phyloP scores from a whole-genome alignment of 2,329 filamentous ascomycete species.

The Myriosclerotinia duriaeana region DNA sequence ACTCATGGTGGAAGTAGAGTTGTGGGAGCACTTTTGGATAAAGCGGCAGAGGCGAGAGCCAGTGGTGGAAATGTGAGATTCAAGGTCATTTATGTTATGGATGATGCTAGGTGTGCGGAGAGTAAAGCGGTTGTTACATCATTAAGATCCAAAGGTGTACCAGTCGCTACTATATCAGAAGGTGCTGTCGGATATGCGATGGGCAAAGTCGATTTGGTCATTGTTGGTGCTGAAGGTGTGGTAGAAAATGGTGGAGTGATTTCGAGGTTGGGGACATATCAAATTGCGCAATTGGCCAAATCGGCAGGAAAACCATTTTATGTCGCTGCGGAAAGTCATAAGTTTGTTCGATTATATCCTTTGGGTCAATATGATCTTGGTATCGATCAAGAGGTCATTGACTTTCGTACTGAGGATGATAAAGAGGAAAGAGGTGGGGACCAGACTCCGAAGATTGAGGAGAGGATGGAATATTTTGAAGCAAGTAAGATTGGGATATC shows the following conservation, averaged over 20 bases:
- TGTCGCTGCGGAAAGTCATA: constrained; percentile 92
- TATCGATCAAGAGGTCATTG: constrained; percentile 73
- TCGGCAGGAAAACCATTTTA: constrained; percentile 71
- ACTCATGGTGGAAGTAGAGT: constrained; percentile 87
- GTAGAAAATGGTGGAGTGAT: constrained; percentile 94
- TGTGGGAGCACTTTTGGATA: constrained; percentile 72
- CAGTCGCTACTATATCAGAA: constrained; percentile 77
- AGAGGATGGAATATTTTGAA: constrained; percentile 36
- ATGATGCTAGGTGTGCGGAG: constrained; percentile 57
- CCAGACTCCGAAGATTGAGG: constrained; percentile 30
- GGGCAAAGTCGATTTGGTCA: constrained; percentile 66
- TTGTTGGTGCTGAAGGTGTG: constrained; percentile 78
- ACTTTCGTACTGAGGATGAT: constrained; percentile 63
- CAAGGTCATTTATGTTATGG: constrained; percentile 76
- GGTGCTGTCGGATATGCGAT: constrained; percentile 78
- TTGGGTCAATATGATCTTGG: constrained; percentile 78
- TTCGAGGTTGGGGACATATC: constrained; percentile 79
- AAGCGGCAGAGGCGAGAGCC: constrained; percentile 66
- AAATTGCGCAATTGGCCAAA: constrained; percentile 80
- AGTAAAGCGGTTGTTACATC: constrained; percentile 68
- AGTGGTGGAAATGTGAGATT: constrained; percentile 63
- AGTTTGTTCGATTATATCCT: constrained; percentile 87
- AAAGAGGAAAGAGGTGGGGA: constrained; percentile 36
- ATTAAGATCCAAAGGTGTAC: constrained; percentile 71
- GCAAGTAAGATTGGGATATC: constrained; percentile 24